Conservation (phyloP, 1,139 yeast species). For the Martiniozyma asiatica region DNA sequence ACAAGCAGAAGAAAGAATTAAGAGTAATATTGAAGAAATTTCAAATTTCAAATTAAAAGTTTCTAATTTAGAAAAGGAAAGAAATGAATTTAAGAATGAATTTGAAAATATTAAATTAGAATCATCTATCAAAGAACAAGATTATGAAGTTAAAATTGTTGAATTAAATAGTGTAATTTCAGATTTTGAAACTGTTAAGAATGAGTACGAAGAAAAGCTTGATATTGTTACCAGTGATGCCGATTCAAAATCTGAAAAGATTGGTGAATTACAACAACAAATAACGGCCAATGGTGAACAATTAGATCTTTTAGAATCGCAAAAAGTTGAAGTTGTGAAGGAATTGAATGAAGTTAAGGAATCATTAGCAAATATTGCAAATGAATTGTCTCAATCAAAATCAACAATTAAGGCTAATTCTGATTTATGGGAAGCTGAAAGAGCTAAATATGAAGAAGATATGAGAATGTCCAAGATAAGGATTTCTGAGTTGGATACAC, state of each 20-base stretch:
- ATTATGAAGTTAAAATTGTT: conserved; percentile 27
- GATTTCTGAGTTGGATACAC: conserved; percentile 47
- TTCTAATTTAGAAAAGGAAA: conserved; percentile 23
- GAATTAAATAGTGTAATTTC: conserved; percentile 18
- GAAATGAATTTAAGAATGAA: conserved; percentile 17
- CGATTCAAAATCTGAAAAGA: conserved; percentile 7
- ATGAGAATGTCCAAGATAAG: conserved; percentile 33
- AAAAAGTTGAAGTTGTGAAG: conserved; percentile 33
- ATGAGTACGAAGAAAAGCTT: conserved; percentile 16
- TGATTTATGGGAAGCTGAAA: conserved; percentile 33
- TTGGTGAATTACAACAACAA: conserved; percentile 27
- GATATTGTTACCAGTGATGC: conserved; percentile 12
- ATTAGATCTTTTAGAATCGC: conserved; percentile 41
- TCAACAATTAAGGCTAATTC: conserved; percentile 25
- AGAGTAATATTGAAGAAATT: conserved; percentile 6
- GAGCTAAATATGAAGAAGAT: conserved; percentile 38
- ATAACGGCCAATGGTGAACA: conserved; percentile 38
- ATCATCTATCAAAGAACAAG: conserved; percentile 24
- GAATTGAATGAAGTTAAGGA: conserved; percentile 28
- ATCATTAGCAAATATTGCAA: conserved; percentile 26
- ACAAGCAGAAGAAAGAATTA: conserved; percentile 13
- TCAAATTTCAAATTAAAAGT: conserved; percentile 15
- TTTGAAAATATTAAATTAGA: conserved; percentile 15
- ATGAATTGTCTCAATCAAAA: conserved; percentile 18
- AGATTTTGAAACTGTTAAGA: conserved; percentile 16